A percentile compares a stretch with the other conserved stretches of the same genome.
Evolutionary conservation across 192 early-diverging fungal genomes (phyloP).

Genomic region (Martensiomyces pterosporus): DNA sequence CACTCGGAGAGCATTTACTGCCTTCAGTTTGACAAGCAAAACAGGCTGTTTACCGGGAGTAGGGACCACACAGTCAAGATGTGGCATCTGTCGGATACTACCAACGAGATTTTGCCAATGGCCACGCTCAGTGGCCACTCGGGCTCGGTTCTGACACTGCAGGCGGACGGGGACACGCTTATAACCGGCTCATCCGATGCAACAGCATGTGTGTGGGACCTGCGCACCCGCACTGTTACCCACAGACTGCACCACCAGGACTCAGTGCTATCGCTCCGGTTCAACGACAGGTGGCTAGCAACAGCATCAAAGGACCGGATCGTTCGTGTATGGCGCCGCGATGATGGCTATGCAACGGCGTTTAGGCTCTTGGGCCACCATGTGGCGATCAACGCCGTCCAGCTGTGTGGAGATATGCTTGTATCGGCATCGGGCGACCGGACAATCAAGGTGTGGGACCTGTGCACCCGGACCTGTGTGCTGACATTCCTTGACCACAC

Average conservation of each 20-base stretch:
- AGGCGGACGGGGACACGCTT: constrained; percentile 64
- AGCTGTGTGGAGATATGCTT: constrained; percentile 56
- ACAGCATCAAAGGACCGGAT: constrained; percentile 82
- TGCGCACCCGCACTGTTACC: constrained; percentile 51
- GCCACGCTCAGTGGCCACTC: constrained; percentile 66
- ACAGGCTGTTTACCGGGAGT: constrained; percentile 64
- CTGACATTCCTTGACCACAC: constrained; percentile 68
- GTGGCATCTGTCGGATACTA: constrained; percentile 66
- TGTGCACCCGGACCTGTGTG: constrained; percentile 63
- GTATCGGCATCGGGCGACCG: constrained; percentile 79
- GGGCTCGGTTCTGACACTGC: constrained; percentile 83
- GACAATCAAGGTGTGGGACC: constrained; percentile 80
- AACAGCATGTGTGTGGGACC: constrained; percentile 67
- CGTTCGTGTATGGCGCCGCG: constrained; percentile 75
- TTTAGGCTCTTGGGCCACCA: constrained; percentile 64
- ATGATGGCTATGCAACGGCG: constrained; percentile 25
- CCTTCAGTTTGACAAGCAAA: constrained; percentile 68
- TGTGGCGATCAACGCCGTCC: constrained; percentile 82
- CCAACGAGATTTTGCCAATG: constrained; percentile 38
- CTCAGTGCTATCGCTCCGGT: constrained; percentile 73
- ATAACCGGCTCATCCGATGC: constrained; percentile 70
- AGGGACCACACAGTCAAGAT: constrained; percentile 69
- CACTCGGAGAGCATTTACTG: constrained; percentile 87
- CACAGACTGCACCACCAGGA: constrained; percentile 58
- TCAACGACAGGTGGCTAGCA: constrained; percentile 67